Base-by-base conservation (phyloP, 305 asterid species). In the Fraxinus paxiana region DNA sequence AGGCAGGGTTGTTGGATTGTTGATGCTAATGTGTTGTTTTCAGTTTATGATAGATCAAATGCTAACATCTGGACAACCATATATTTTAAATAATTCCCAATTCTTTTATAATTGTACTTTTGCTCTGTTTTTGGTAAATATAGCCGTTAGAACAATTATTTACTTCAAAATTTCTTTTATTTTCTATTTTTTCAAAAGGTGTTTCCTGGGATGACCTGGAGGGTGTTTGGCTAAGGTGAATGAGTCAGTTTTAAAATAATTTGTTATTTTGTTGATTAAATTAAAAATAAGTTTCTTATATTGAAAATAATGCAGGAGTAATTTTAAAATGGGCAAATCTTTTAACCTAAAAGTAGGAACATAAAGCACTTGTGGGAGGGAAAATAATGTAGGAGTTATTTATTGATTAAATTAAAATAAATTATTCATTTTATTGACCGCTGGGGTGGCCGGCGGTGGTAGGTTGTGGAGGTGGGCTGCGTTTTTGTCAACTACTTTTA, bases 1-100 rank as follows among this genome's bases (percentile, higher is more conserved):
- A 87, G 90, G 85, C 13, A 35, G 72, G 2, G 8, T 75, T 72
- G 77, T 24, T 24, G 26, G 26, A 24, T 24, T 24, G 26, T 63
- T 63, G 85, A 74, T 75, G 85, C 31, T 74, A 17, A 74, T 89
- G 82, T 77, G 78, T 24, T 24, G 26, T 82, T 72, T 82, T 69
- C 84, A 31, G 26, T 63, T 79, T 61, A 20, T 43, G 51, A 41
- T 61, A 22, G 71, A 63, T 63, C 71, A 6, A 22, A 63, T 26
- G 72, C 34, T 24, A 24, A 63, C 17, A 24, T 63, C 31, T 26
- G 73, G 5, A 65, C 1, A 65, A 65, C 73, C 18, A 9, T 9
- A 63, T 63, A 63, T 63, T 61, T 61, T 28, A 63, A 63, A 22
- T 65, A 65, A 65, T 9, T 65, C 10, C 17, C 18, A 4, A 22